These are phyloP conservation scores for Comarum palustre DNA, from an alignment of 306 rosid genomes.

Conservation along the genomic window DNA sequence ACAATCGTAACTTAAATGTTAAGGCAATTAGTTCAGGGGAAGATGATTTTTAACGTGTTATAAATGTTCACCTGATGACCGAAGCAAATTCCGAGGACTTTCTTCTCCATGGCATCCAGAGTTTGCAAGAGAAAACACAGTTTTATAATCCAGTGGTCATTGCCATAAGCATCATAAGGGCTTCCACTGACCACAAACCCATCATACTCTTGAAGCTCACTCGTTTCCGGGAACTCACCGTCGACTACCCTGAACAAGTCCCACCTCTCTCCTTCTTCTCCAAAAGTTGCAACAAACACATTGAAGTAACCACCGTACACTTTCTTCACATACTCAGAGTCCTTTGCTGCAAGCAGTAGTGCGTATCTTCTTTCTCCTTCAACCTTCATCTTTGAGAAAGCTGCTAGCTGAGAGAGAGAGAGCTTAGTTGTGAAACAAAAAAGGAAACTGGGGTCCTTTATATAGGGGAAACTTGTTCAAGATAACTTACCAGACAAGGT, in stretches of 20 bases:
- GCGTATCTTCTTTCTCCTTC: constrained; percentile 37
- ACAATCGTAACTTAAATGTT: too few relatives aligned
- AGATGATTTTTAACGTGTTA: too few relatives aligned
- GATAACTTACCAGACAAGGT: neutral
- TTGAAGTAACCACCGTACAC: constrained; percentile 58
- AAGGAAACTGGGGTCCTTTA: neutral
- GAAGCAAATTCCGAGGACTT: constrained; percentile 69
- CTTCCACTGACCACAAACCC: constrained; percentile 68
- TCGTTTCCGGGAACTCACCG: constrained; percentile 48
- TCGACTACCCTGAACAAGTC: constrained; percentile 58
- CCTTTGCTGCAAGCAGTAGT: constrained; percentile 52
- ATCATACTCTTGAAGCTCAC: constrained; percentile 44
- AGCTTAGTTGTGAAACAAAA: neutral
- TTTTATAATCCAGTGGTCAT: constrained; percentile 54
- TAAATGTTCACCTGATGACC: constrained; percentile 56
- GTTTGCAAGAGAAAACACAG: constrained; percentile 56
- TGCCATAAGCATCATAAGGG: constrained; percentile 51
- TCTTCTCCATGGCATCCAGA: constrained; percentile 58
- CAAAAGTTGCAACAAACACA: constrained; percentile 52
- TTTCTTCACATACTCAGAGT: constrained; percentile 55
- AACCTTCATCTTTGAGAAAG: constrained; percentile 6
- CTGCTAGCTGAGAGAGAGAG: neutral
- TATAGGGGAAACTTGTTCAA: neutral
- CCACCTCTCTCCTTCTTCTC: constrained; percentile 63
- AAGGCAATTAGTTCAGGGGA: too few relatives aligned